These are phyloP conservation scores for Schizochytrium sp. DNA, from an alignment of 108 stramenopile species.

Conservation along the genomic window DNA sequence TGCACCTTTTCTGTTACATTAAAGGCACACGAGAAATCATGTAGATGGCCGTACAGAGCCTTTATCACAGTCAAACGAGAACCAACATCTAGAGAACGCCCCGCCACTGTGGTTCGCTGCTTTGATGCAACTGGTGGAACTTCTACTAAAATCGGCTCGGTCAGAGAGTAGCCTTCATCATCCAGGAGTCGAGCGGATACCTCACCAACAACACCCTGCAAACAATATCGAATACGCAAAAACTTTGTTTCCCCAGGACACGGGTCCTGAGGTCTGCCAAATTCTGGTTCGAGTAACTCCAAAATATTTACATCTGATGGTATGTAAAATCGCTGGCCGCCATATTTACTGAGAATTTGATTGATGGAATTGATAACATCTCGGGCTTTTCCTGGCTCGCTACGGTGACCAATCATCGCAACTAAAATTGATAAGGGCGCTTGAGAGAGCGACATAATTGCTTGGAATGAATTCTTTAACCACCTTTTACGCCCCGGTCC, in stretches of 20 bases:
- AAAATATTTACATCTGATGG: not conserved
- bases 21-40: slow-evolving; percentile 13
- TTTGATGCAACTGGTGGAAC: slow-evolving; percentile 24
- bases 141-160: not conserved
- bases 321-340: not conserved
- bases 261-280: not conserved
- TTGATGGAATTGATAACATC: not conserved
- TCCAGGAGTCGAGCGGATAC: not conserved
- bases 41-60: slow-evolving; percentile 35
- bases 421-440: not conserved
- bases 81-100: not conserved
- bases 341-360: not conserved
- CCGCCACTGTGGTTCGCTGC: not conserved
- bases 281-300: not conserved
- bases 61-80: slow-evolving; percentile 38
- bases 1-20: slow-evolving; percentile 56
- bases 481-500: not conserved
- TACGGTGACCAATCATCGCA: slow-evolving; percentile 13
- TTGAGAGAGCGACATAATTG: slow-evolving; percentile 11
- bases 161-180: not conserved
- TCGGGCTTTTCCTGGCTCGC: not conserved
- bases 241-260: slow-evolving; percentile 49
- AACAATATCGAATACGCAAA: slow-evolving; percentile 20
- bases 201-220: slow-evolving; percentile 11
- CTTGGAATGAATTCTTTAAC: slow-evolving; percentile 33